Evolutionary conservation across 2,329 filamentous ascomycete genomes (phyloP).

Genomic region (Aspergillus alliaceus): DNA sequence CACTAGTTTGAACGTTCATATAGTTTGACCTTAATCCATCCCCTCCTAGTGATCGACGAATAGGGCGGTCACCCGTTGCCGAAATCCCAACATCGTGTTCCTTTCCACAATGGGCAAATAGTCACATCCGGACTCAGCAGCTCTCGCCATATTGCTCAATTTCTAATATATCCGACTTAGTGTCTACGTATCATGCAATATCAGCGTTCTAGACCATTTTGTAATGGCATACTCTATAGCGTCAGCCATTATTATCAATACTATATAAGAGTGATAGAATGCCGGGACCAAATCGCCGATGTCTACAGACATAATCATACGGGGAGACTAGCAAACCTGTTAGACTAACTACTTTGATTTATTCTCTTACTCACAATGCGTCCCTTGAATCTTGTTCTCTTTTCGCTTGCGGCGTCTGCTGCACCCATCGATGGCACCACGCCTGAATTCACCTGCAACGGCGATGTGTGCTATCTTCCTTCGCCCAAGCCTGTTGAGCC

Average conservation of each 20-base stretch:
- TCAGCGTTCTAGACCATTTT: neutral
- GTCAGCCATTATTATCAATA: neutral
- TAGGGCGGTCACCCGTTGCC: neutral
- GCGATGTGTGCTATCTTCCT: neutral
- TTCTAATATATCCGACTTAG: neutral
- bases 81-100: neutral
- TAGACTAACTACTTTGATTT: neutral
- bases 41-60: neutral
- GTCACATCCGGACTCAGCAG: neutral
- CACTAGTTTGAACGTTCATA: neutral
- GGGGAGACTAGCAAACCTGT: neutral
- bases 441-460: neutral
- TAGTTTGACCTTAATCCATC: neutral
- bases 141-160: neutral
- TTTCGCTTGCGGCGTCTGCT: neutral
- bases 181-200: neutral
- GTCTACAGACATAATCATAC: neutral
- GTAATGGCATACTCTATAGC: neutral
- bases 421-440: neutral
- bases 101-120: neutral
- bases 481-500: neutral
- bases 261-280: neutral
- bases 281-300: neutral
- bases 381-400: neutral
- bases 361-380: neutral